These are phyloP conservation scores for Zygosaccharomyces sapae DNA, from an alignment of 1,139 yeast species.

Conservation along the genomic window DNA sequence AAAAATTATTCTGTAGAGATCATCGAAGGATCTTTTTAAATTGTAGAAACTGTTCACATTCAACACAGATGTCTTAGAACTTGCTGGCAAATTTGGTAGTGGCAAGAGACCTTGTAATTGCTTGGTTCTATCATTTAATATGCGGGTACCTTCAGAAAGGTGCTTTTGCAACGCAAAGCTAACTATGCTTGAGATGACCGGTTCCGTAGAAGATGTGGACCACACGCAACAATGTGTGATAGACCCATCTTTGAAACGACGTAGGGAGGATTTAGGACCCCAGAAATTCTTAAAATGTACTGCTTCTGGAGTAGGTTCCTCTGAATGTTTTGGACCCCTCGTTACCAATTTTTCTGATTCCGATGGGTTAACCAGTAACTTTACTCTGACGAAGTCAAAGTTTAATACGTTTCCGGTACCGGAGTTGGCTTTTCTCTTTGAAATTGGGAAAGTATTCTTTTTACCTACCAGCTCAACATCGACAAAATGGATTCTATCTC, in stretches of 20 bases:
- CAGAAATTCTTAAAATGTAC: constrained; percentile 73
- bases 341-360: constrained; percentile 79
- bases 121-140: constrained; percentile 42
- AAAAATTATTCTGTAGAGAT: constrained; percentile 49
- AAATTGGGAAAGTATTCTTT: constrained; percentile 40
- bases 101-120: constrained; percentile 53
- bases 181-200: constrained; percentile 63
- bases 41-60: constrained; percentile 52
- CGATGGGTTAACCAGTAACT: constrained; percentile 64
- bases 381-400: constrained; percentile 45
- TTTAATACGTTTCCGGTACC: constrained; percentile 27
- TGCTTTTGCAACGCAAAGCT: constrained; percentile 63
- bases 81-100: constrained; percentile 54
- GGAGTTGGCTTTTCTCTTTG: constrained; percentile 47
- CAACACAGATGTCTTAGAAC: constrained; percentile 50
- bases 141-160: constrained; percentile 45
- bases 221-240: constrained; percentile 89
- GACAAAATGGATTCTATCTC: constrained; percentile 52
- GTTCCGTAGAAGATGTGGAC: constrained; percentile 57
- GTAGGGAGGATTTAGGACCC: constrained; percentile 80
- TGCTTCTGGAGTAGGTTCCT: constrained; percentile 55
- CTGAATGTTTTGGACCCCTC: constrained; percentile 64
- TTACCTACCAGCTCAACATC: constrained; percentile 32
- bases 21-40: constrained; percentile 63
- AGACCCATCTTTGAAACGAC: constrained; percentile 87